phyloP scores from a whole-genome alignment of 73 alveolate genomes.

The Blepharisma stoltei region DNA sequence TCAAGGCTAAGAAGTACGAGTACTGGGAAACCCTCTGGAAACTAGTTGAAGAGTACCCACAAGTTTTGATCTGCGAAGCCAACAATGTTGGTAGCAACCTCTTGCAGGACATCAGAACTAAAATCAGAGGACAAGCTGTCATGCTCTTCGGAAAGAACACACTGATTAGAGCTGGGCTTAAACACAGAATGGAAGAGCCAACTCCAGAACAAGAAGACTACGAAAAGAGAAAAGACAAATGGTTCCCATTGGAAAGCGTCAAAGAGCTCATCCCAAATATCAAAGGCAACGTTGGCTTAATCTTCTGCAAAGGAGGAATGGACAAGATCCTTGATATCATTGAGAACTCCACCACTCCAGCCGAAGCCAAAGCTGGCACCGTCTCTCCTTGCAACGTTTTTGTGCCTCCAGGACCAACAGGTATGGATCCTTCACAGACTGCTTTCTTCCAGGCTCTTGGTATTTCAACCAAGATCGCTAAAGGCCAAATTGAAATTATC shows the following conservation, averaged over 20 bases:
- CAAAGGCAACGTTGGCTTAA: constrained; percentile 80
- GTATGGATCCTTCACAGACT: constrained; percentile 99
- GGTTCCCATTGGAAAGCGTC: constrained; percentile 46
- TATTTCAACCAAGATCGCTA: constrained; percentile 97
- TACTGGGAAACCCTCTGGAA: constrained; percentile 55
- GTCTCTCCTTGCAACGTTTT: constrained; percentile 94
- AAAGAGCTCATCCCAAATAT: constrained; percentile 39
- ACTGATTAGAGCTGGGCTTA: constrained; percentile 62
- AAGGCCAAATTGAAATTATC: constrained; percentile 98
- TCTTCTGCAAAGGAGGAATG: constrained; percentile 89
- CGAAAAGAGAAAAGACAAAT: constrained; percentile 58
- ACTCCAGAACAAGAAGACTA: constrained; percentile 49
- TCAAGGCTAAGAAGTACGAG: constrained; percentile 50
- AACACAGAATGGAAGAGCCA: constrained; percentile 55
- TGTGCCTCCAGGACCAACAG: constrained; percentile 99
- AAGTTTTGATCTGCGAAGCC: constrained; percentile 53
- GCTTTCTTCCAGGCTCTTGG: constrained; percentile 96
- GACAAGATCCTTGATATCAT: constrained; percentile 79
- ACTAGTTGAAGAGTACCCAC: constrained; percentile 49
- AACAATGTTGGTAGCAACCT: constrained; percentile 55
- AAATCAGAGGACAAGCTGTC: constrained; percentile 66
- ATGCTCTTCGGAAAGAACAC: constrained; percentile 82
- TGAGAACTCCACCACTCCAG: constrained; percentile 74
- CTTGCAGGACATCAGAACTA: constrained; percentile 60
- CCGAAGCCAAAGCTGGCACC: constrained; percentile 97